These are phyloP conservation scores for Stereum hirsutum DNA, from an alignment of 1,284 basidiomycete species.

Conservation along the genomic window DNA sequence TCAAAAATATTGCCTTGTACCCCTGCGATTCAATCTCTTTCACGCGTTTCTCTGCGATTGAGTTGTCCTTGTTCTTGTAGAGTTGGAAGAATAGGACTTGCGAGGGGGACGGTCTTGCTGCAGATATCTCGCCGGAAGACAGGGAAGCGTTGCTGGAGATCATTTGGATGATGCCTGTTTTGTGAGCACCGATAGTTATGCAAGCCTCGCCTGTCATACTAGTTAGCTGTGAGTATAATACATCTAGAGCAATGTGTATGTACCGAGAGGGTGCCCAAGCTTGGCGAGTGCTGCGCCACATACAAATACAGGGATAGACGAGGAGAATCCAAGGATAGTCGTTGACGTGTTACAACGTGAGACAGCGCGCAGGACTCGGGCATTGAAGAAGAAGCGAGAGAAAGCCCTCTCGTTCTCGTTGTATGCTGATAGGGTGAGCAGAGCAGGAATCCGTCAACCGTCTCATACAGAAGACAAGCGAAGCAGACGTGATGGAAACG, in stretches of 20 bases:
- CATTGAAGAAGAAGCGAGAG: conserved; percentile 73
- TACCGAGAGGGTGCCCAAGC: conserved; percentile 76
- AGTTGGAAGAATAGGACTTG: conserved; percentile 82
- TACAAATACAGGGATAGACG: conserved; percentile 79
- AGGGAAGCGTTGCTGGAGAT: conserved; percentile 85
- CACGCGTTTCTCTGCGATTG: conserved; percentile 63
- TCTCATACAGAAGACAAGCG: neutral
- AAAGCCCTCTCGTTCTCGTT: conserved; percentile 68
- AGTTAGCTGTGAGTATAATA: no score
- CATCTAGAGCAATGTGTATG: conserved; percentile 1
- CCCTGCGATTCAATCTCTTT: conserved; percentile 63
- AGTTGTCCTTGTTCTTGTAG: conserved; percentile 76
- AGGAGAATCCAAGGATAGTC: conserved; percentile 65
- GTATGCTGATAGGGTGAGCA: conserved; percentile 38
- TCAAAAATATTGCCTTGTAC: conserved; percentile 84
- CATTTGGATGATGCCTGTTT: conserved; percentile 76
- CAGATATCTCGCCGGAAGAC: conserved; percentile 64
- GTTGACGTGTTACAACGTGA: conserved; percentile 67
- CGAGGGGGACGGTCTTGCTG: conserved; percentile 39
- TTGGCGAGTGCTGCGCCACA: conserved; percentile 85
- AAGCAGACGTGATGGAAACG: no score
- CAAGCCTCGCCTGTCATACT: conserved; percentile 63
- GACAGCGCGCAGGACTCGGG: conserved; percentile 71
- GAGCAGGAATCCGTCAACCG: conserved; percentile 2
- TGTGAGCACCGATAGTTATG: conserved; percentile 69